phyloP scores from a whole-genome alignment of 768 basidiomycete genomes.

The Cubamyces lactineus region DNA sequence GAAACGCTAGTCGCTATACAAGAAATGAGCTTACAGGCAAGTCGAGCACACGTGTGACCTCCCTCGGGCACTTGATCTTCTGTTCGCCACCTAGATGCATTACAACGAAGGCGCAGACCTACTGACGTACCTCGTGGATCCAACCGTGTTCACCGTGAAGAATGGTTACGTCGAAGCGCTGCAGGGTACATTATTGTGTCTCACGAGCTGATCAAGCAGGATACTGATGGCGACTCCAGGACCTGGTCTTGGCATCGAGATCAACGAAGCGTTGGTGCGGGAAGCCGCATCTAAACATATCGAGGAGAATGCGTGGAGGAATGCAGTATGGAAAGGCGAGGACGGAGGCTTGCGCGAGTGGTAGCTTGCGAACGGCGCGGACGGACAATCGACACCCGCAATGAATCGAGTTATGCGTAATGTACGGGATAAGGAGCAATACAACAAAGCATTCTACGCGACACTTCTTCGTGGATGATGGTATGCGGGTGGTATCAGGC shows the following conservation, averaged over 20 bases:
- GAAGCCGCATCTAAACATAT: slow-evolving; percentile 40
- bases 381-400: too few relatives aligned
- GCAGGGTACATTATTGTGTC: slow-evolving; percentile 35
- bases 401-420: too few relatives aligned
- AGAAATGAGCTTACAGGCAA: slow-evolving; percentile 63
- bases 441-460: too few relatives aligned
- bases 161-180: slow-evolving; percentile 54
- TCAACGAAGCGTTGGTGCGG: slow-evolving; percentile 60
- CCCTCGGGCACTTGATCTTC: background rate
- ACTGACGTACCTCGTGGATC: slow-evolving; percentile 58
- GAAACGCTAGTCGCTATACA: slow-evolving; percentile 53
- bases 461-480: too few relatives aligned
- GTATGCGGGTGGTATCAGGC: too few relatives aligned
- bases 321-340: slow-evolving; percentile 57
- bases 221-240: slow-evolving; percentile 34
- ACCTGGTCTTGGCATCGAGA: slow-evolving; percentile 62
- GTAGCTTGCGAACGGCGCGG: slow-evolving; percentile 34
- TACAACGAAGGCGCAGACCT: slow-evolving; percentile 67
- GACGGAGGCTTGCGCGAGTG: slow-evolving; percentile 61
- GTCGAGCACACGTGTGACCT: background rate
- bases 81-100: slow-evolving; percentile 51
- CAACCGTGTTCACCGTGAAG: slow-evolving; percentile 54
- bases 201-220: background rate
- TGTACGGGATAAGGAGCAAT: too few relatives aligned
- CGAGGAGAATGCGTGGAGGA: slow-evolving; percentile 53